These are phyloP conservation scores for Ophiocytium majus DNA, from an alignment of 352 stramenopile species.

Conservation along the genomic window DNA sequence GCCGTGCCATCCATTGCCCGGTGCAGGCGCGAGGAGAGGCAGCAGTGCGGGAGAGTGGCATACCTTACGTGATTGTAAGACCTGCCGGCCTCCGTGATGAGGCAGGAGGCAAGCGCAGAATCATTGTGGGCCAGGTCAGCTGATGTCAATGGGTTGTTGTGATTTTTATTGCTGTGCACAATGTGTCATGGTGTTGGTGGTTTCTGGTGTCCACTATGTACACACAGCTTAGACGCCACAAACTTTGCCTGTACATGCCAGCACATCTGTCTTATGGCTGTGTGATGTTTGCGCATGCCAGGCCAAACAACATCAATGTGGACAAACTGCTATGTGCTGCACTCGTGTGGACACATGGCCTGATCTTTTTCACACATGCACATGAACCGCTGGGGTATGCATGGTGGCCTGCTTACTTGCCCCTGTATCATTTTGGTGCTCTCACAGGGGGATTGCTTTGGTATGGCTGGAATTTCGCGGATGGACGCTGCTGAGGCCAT, in stretches of 20 bases:
- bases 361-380: background rate
- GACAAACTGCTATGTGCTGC: no score
- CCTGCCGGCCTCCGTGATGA: background rate
- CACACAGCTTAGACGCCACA: no score
- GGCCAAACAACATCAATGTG: no score
- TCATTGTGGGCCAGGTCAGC: conserved; percentile 22
- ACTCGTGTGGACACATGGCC: no score
- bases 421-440: background rate
- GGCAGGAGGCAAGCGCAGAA: background rate
- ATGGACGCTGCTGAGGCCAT: conserved; percentile 27
- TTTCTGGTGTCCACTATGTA: no score
- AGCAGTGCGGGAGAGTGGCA: background rate
- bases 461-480: background rate
- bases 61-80: conserved; percentile 25
- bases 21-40: conserved; percentile 17
- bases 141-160: no score
- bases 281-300: no score
- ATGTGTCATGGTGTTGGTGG: no score
- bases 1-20: background rate
- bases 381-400: background rate
- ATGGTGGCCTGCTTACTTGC: background rate
- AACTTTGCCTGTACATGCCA: no score
- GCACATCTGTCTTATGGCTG: no score
- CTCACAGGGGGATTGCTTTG: conserved; percentile 20
- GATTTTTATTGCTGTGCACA: no score